These are phyloP conservation scores for Acanthamoeba royreba DNA, from an alignment of 208 protist genomes.

Conservation along the genomic window DNA sequence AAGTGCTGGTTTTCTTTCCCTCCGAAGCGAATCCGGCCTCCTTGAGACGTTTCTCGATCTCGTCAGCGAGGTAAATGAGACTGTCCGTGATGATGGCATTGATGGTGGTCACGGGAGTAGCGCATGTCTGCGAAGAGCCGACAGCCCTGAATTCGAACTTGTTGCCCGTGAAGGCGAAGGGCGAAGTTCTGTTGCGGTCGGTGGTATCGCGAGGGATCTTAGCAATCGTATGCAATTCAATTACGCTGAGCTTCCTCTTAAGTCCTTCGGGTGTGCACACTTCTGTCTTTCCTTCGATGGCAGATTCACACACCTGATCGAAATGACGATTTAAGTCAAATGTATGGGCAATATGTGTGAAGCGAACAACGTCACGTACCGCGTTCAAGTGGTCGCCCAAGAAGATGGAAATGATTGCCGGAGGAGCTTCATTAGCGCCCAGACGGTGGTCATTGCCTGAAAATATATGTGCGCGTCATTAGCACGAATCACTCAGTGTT, in stretches of 20 bases:
- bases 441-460: slow-evolving; percentile 87
- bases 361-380: slow-evolving; percentile 51
- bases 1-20: background rate
- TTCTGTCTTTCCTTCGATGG: background rate
- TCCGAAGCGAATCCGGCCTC: background rate
- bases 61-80: slow-evolving; percentile 64
- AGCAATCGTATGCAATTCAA: slow-evolving; percentile 65
- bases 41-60: slow-evolving; percentile 63
- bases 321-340: too few species aligned
- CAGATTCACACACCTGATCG: background rate
- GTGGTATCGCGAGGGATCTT: slow-evolving; percentile 61
- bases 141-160: slow-evolving; percentile 88
- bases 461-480: background rate
- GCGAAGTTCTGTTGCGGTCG: slow-evolving; percentile 88
- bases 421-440: slow-evolving; percentile 86
- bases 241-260: slow-evolving; percentile 19
- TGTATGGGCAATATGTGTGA: too few species aligned
- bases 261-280: background rate
- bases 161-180: slow-evolving; percentile 87
- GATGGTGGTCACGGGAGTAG: slow-evolving; percentile 78
- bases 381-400: slow-evolving; percentile 73
- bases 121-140: slow-evolving; percentile 80
- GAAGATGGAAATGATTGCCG: slow-evolving; percentile 86
- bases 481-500: background rate
- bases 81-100: slow-evolving; percentile 83